Percentiles rank a stretch among this genome's conserved stretches.
Evolutionary conservation across 805 yeast species (phyloP).

Genomic region (Pichia occidentalis): DNA sequence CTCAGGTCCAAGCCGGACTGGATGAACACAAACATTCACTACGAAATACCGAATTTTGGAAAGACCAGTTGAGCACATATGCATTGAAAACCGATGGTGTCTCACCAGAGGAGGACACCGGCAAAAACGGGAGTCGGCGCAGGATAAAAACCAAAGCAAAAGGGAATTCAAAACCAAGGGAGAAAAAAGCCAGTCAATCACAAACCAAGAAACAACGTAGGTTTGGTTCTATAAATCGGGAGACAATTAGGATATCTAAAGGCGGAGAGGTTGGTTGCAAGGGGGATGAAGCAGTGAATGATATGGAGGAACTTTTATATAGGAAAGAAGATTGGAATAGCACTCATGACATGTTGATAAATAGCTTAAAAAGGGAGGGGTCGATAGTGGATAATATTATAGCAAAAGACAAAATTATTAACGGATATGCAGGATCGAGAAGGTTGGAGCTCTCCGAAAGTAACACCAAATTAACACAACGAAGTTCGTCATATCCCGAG

Average conservation of each 20-base stretch:
- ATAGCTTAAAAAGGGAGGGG: slow-evolving; percentile 2
- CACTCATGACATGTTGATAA: slow-evolving; percentile 3
- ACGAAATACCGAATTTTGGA: not conserved
- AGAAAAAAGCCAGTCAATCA: slow-evolving; percentile 1
- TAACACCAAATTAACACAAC: slow-evolving; percentile 1
- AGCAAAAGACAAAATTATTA: not conserved
- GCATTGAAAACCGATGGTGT: slow-evolving; percentile 2
- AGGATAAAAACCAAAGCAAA: not conserved
- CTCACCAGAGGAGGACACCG: too few relatives aligned
- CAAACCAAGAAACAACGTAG: slow-evolving; percentile 6
- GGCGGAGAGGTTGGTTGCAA: not conserved
- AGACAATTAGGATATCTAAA: slow-evolving; percentile 7
- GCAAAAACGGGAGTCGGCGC: too few relatives aligned
- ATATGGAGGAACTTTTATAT: slow-evolving; percentile 3
- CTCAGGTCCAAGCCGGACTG: slow-evolving; percentile 15
- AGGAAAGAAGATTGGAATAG: slow-evolving; percentile 11
- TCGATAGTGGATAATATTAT: slow-evolving; percentile 1
- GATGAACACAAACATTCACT: slow-evolving; percentile 7
- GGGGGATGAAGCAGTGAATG: too few relatives aligned
- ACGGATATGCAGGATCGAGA: slow-evolving; percentile 6
- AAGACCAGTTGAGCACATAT: slow-evolving; percentile 2
- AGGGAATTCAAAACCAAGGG: not conserved
- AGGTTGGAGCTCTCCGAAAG: too few relatives aligned
- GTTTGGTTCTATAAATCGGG: slow-evolving; percentile 9
- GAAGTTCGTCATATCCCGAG: slow-evolving; percentile 7